Base-by-base conservation (phyloP, 1,139 yeast genomes). In the Suhomyces terraborum region DNA sequence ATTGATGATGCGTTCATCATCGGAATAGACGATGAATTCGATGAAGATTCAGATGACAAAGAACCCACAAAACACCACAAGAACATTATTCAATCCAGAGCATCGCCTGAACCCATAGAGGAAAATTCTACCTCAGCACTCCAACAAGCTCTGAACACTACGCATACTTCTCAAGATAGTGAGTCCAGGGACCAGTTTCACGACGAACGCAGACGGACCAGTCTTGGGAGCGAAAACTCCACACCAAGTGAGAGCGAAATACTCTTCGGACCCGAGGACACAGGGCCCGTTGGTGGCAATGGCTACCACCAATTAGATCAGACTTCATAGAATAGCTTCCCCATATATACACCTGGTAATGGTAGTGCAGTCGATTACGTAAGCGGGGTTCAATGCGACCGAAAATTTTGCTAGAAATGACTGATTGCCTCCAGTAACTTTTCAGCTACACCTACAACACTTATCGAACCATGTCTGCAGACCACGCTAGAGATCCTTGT, bases 401-500 rank as follows among this genome's bases (percentile, higher is more conserved):
- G 41, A 38, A 38, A 38, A 38, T 33, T 38, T 38, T 38, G 34
- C 26, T 8, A 22, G 27, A 36, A 24, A 22, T 19, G 19, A 12
- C 22, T 6, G 32, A 27, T 36, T 31, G 41, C 41, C 41, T 10
- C 16, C 36, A 28, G 27, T 20, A 32, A 16, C 29, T 14, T 9
- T 26, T 18, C 30, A 25, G 26, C 29, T 31, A 29, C 28, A 21
- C 22, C 24, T 8, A 16, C 31, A n/a, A n/a, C n/a, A n/a, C n/a
- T n/a, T n/a, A n/a, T 64, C 39, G 29, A 26, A 30, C 14, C 32
- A 83, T 84, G 91, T 83, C 93, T 37, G 96, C 97, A 45, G 98
- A 94, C 73, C 98, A 93, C 68, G 81, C 96, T 33, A 87, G 98
- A 81, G 99, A 93, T 65, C 99, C 99, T 58, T 93, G 99, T 73